phyloP scores from a whole-genome alignment of 345 rosid species.

The Gossypium arboreum region DNA sequence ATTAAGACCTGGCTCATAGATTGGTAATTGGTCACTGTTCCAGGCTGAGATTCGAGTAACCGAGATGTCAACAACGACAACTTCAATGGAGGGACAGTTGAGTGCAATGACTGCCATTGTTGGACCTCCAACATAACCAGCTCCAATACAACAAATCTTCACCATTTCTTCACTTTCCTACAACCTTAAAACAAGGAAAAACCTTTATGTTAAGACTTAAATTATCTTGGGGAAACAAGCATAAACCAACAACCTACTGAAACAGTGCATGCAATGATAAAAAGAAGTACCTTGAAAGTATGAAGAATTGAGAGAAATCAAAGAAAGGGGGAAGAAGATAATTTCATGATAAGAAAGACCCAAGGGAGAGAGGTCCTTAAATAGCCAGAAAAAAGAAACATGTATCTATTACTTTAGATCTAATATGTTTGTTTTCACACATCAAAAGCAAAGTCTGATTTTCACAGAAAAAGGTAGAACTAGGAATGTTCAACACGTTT shows the following conservation, averaged over 20 bases:
- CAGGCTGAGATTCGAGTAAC: slow-evolving; percentile 59
- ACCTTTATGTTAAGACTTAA: background rate
- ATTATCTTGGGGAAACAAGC: background rate
- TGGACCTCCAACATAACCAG: slow-evolving; percentile 73
- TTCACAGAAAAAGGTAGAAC: background rate
- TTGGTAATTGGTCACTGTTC: slow-evolving; percentile 66
- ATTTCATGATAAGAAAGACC: background rate
- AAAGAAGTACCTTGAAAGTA: background rate
- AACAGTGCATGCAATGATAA: background rate
- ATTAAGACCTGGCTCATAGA: slow-evolving; percentile 68
- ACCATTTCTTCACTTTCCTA: slow-evolving; percentile 35
- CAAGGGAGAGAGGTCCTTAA: background rate
- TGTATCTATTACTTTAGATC: background rate
- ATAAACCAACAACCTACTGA: background rate
- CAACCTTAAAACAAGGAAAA: slow-evolving; percentile 10
- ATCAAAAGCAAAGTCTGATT: background rate
- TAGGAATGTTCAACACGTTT: slow-evolving; percentile 13
- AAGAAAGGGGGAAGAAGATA: background rate
- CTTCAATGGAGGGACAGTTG: slow-evolving; percentile 61
- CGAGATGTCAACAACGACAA: slow-evolving; percentile 66
- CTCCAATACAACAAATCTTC: slow-evolving; percentile 76
- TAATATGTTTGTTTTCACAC: background rate
- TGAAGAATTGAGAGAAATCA: background rate
- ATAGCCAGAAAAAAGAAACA: background rate
- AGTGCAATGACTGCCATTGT: slow-evolving; percentile 74